Evolutionary conservation across 2,329 filamentous ascomycete species (phyloP).

Genomic region (Tolypocladium sp.): DNA sequence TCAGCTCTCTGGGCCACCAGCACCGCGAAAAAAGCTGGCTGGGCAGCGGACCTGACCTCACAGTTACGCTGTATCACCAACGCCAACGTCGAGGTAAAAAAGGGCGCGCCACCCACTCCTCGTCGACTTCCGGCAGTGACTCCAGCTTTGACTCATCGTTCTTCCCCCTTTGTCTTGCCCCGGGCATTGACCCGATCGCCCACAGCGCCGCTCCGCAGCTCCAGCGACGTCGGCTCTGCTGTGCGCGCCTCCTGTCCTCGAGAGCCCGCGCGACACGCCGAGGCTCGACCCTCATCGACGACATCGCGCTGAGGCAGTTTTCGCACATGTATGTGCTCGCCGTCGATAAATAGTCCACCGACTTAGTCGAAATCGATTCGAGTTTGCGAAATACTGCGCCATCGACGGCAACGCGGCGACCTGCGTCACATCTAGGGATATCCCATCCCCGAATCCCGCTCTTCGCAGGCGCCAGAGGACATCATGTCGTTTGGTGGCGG

Average conservation of each 20-base stretch:
- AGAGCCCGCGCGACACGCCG: neutral
- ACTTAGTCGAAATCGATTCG: neutral
- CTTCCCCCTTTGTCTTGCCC: slow-evolving; percentile 5
- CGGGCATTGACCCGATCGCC: neutral
- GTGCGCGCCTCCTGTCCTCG: neutral
- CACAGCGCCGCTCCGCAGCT: neutral
- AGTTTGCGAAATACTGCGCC: neutral
- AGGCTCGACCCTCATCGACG: neutral
- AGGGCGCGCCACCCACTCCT: slow-evolving; percentile 15
- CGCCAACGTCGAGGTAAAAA: slow-evolving; percentile 15
- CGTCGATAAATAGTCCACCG: neutral
- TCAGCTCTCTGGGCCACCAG: slow-evolving; percentile 5
- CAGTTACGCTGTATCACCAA: slow-evolving; percentile 1
- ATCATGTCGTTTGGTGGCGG: slow-evolving; percentile 49
- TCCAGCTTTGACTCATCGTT: slow-evolving; percentile 5
- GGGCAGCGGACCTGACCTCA: slow-evolving; percentile 4
- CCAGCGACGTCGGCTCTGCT: neutral
- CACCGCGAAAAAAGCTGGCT: slow-evolving; percentile 21
- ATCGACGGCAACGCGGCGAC: neutral
- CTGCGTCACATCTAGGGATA: neutral
- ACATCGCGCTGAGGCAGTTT: neutral
- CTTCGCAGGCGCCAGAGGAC: slow-evolving; percentile 6
- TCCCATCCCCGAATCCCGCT: neutral
- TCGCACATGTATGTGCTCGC: neutral
- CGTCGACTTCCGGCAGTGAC: slow-evolving; percentile 8